Evolutionary conservation across 129 eudicot genomes (phyloP), one percentile per base, ranked within the genome.

Genomic region (Deinandra increscens): DNA sequence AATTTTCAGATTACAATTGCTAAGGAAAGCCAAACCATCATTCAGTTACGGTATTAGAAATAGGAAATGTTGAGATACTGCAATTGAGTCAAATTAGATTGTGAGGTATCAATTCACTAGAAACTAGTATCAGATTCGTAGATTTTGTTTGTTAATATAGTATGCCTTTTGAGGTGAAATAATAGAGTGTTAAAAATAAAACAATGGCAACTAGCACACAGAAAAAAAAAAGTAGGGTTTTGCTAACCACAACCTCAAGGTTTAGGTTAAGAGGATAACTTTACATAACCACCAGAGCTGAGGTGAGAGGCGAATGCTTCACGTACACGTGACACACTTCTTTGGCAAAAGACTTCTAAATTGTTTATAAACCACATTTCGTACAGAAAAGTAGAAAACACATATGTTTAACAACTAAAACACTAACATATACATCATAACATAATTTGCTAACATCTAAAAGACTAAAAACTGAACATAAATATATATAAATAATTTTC

Each of bases 61-160:
- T 49, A 49, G 8, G 23, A 62, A n/a, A 18, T 2, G 0, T 45
- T 22, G 55, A 23, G 68, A 62, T 62, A 7, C 38, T 26, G 4
- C 3, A 23, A 23, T 23, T 55, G 38, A 17, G 46, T 36, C 31
- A 61, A 61, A 33, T 10, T 62, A 56, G 11, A 56, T 26, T 8
- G 46, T 17, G 67, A 61, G 67, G 48, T 29, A 36, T 9, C 31
- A 37, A 62, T 37, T 37, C n/a, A 5, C 46, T 36, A 36, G 31
- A 49, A 38, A 38, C 9, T 62, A 62, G 46, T 17, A 37, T 62
- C 17, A 62, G 5, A 62, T 62, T 37, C 17, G 4, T 4, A 11
- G 31, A 36, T 36, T 62, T 62, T 37, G 68, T 62, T 62, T 62
- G 49, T 62, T 62, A 37, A 38, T 37, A 38, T 39, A 38, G 31